Conservation (phyloP, 2,329 filamentous ascomycete species). For the Fusarium austroafricanum region DNA sequence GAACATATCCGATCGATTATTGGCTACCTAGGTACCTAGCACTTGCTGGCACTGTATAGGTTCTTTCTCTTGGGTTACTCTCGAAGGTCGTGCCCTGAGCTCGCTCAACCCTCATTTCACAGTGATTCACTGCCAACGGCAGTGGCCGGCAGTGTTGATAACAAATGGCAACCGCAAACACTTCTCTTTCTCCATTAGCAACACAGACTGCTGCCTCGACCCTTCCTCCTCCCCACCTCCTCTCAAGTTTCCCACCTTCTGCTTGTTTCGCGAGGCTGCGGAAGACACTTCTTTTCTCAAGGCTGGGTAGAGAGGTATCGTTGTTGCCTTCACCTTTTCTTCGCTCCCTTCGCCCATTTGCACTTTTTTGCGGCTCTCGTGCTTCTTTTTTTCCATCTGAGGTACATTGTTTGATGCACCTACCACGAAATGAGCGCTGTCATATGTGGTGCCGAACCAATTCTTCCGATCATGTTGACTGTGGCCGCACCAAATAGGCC, state of each 20-base stretch:
- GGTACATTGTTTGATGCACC: background rate
- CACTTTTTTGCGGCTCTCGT: too few relatives aligned
- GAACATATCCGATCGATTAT: background rate
- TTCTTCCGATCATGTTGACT: slow-evolving; percentile 2
- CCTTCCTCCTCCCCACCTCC: background rate
- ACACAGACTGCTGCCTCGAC: background rate
- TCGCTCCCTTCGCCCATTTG: background rate
- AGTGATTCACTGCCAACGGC: slow-evolving; percentile 20
- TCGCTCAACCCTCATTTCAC: background rate
- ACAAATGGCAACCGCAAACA: slow-evolving; percentile 16
- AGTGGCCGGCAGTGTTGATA: slow-evolving; percentile 9
- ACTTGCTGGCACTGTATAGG: background rate
- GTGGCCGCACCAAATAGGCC: background rate
- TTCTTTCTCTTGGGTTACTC: background rate
- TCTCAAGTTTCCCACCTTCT: background rate
- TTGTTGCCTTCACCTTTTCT: background rate
- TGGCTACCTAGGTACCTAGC: too few relatives aligned
- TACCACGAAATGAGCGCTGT: background rate
- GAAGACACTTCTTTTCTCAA: background rate
- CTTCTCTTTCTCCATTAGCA: background rate
- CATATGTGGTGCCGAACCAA: background rate
- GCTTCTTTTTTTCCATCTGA: background rate
- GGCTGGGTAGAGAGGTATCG: too few relatives aligned
- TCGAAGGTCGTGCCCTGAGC: background rate
- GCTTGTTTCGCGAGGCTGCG: background rate